phyloP scores from a whole-genome alignment of 2,329 filamentous ascomycete genomes.

The Fusarium nematophilum region DNA sequence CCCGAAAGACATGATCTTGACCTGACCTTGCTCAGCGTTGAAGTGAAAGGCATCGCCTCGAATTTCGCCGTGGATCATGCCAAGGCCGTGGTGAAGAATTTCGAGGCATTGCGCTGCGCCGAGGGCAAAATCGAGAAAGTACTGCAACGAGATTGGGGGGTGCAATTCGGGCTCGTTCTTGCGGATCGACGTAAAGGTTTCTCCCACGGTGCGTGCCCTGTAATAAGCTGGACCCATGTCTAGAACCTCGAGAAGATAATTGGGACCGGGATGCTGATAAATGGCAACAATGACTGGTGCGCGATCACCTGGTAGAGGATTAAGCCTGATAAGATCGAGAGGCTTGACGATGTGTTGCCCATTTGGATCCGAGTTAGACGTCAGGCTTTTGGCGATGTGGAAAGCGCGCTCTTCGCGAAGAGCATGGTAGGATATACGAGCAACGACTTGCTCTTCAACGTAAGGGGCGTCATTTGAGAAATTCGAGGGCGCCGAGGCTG shows the following conservation, averaged over 20 bases:
- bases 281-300: conserved; percentile 81
- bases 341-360: conserved; percentile 83
- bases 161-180: conserved; percentile 61
- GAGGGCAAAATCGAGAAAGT: conserved; percentile 91
- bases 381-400: conserved; percentile 81
- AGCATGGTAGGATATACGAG: conserved; percentile 83
- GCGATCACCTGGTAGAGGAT: conserved; percentile 75
- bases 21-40: conserved; percentile 74
- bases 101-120: conserved; percentile 88
- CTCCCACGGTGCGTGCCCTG: conserved; percentile 63
- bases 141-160: conserved; percentile 74
- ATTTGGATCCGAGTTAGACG: conserved; percentile 76
- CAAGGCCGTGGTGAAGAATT: conserved; percentile 88
- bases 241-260: conserved; percentile 76
- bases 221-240: conserved; percentile 84
- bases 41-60: conserved; percentile 93
- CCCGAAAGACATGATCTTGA: conserved; percentile 87
- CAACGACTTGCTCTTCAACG: conserved; percentile 76
- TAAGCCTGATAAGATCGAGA: conserved; percentile 80
- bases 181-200: conserved; percentile 59
- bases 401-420: conserved; percentile 89
- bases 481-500: conserved; percentile 48
- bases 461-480: conserved; percentile 60
- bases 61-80: conserved; percentile 90
- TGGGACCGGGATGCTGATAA: conserved; percentile 81